These are phyloP conservation scores for Entoloma clypeatum DNA, from an alignment of 1,284 basidiomycete species.

Conservation along the genomic window DNA sequence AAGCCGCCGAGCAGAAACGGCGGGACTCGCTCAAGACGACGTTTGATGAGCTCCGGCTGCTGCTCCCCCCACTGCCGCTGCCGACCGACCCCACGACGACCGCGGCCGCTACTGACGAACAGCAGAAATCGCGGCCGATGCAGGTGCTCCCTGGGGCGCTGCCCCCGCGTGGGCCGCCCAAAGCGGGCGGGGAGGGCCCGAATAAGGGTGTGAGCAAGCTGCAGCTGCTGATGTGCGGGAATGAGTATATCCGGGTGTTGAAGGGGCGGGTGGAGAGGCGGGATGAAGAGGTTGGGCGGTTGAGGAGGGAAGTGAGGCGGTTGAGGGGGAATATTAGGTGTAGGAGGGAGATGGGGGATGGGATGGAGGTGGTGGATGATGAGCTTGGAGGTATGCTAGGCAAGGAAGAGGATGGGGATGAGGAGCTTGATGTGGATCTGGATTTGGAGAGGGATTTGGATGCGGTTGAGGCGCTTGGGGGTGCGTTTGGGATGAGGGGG, in stretches of 20 bases:
- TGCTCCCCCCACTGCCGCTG: constrained; percentile 86
- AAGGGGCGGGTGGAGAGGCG: constrained; percentile 79
- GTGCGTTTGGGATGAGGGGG: constrained; percentile 11
- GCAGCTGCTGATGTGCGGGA: constrained; percentile 85
- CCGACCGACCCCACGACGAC: constrained; percentile 65
- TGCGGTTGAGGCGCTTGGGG: constrained; percentile 27
- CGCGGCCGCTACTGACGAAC: too few relatives aligned
- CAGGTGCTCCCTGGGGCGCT: constrained; percentile 79
- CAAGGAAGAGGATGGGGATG: constrained; percentile 22
- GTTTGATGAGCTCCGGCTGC: constrained; percentile 87
- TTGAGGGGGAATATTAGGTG: constrained; percentile 44
- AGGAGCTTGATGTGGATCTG: constrained; percentile 39
- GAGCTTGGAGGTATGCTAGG: background rate
- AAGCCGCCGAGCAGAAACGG: constrained; percentile 95
- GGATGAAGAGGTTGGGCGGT: constrained; percentile 72
- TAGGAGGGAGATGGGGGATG: constrained; percentile 26
- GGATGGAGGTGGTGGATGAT: constrained; percentile 25
- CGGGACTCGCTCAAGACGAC: constrained; percentile 94
- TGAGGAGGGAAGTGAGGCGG: constrained; percentile 68
- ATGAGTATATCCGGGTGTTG: constrained; percentile 80
- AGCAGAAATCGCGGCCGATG: too few relatives aligned
- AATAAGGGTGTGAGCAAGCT: constrained; percentile 96
- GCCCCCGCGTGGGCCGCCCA: constrained; percentile 82
- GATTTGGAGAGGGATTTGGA: constrained; percentile 42
- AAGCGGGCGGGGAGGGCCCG: constrained; percentile 82